Base-by-base conservation (phyloP, 2,329 filamentous ascomycete species). In the Alternaria brassicicola region DNA sequence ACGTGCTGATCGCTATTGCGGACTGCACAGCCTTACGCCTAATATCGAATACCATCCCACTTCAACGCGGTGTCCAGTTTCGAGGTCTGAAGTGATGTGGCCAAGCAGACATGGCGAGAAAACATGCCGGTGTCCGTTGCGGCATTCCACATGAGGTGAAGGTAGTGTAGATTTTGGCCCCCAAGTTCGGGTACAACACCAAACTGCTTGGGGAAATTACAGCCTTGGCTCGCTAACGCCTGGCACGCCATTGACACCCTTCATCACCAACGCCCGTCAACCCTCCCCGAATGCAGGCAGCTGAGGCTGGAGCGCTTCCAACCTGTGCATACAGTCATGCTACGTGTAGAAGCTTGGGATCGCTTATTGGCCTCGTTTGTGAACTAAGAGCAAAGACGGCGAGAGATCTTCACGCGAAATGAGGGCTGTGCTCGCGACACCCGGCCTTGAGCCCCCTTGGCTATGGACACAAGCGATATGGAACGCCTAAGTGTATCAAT, bases 191-290 rank as follows among this genome's bases (percentile, higher is more conserved):
- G 17, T 23, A 35, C 35, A 25, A 12, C 17, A 21, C 23, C 35
- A 49, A 49, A 23, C 54, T 15, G 38, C 21, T 25, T 23, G 15
- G n/a, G 62, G 64, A 63, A 57, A 64, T 64, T 61, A 46, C 41
- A 49, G 52, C 42, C 61, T 65, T 56, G 59, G 55, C 63, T 72
- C 71, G 70, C 69, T 62, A 56, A 28, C 35, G 64, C 70, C 62
- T 69, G 70, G 60, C 36, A 43, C 55, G 49, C 59, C 57, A 66
- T 36, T 45, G 28, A 28, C 49, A 17, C 41, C 25, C 53, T 45
- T 47, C 49, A 33, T 55, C 38, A 47, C 59, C 28, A 43, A 52
- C 35, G 25, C 21, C 38, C 35, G 21, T 35, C 36, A 28, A 25
- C 28, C 15, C 41, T 23, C 52, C 50, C 41, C 33, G 12, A 52